Base-by-base conservation (phyloP, 441 rosid species). In the Mallotus repandus region DNA sequence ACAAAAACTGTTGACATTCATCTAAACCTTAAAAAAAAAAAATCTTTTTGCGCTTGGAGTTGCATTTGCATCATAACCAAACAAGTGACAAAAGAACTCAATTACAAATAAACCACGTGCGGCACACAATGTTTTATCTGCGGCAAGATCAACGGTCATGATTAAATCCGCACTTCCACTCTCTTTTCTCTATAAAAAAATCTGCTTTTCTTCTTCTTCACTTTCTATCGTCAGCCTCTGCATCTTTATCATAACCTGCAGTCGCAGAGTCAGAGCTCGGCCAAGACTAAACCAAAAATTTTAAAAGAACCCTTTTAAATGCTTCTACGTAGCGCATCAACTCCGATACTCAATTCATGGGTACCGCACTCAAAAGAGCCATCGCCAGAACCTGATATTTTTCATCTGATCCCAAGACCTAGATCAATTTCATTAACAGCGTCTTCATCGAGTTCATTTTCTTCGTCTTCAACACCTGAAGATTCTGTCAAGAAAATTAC, bases 261-360 rank as follows among this genome's bases (percentile, higher is more conserved):
- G 49, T 43, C 9, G 46, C 46, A 45, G 12, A 45, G 49, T 7
- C 41, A 29, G 32, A 29, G 32, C 32, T 29, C 32, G 32, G 32
- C 32, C 7, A 38, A 38, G 6, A 38, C 4, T 0, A 38, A 3
- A 38, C 41, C 41, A 4, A 38, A 29, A 38, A 38, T 38, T 38
- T 38, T 4, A 38, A 38, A 38, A 38, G 41, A 38, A 38, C 41
- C 7, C 7, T 38, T 38, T 38, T 0, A 69, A 25, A 90, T 93
- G 98, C 89, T 93, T 54, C 60, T 93, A 13, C 78, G 96, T 16
- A 89, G 94, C 69, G 77, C 96, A 11, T 93, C 98, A 35, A 85
- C 91, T 29, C 96, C 97, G 19, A 0, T 89, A 50, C 83, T 86
- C 21, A 84, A 84, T 29, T 82, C 98, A 9, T 82, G 89, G 89